Evolutionary conservation across 345 rosid species (phyloP), one percentile per base, ranked within the genome.

Genomic region (Eutrema japonicum): DNA sequence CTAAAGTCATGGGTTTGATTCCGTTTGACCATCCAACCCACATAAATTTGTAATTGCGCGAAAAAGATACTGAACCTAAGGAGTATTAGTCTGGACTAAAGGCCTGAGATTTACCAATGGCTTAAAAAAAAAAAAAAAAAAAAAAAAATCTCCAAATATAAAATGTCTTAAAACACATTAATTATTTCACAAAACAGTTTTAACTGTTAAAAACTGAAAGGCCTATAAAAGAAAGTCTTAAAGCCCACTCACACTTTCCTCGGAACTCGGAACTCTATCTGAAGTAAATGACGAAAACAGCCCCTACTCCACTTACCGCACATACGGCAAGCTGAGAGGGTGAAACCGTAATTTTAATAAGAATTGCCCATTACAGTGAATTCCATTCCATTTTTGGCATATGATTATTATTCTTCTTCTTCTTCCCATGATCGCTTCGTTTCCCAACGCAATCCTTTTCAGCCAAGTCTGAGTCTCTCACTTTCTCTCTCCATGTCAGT

Each of bases 401-500:
- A 9, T 11, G 18, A 48, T 13, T n/a, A n/a, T n/a, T n/a, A n/a
- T n/a, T 52, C 35, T 43, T 47, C 56, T 70, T 47, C 66, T 49
- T 60, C 51, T 61, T 73, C 68, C 64, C 50, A 69, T 76, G 74
- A 68, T 76, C 70, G 58, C 46, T 29, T 64, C 79, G 52, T 66
- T 76, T 70, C 64, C 79, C 71, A 64, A 77, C 61, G 71, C 80
- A 70, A 70, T 70, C 71, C 8, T 49, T 45, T 62, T 40, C 76
- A 30, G 12, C 67, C 5, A 51, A 30, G 2, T 61, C 53, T 74
- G 51, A 58, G 37, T 18, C 68, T 26, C 22, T 22, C 50, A 0
- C 50, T n/a, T n/a, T 58, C 46, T 59, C 58, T 27, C 9, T 35
- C 52, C 77, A 89, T 90, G 96, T 80, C 87, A 5, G 72, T 85